Percentiles rank a stretch among this genome's conserved stretches.
phyloP scores from a whole-genome alignment of 257 asterid species.

The Solanum chaucha region DNA sequence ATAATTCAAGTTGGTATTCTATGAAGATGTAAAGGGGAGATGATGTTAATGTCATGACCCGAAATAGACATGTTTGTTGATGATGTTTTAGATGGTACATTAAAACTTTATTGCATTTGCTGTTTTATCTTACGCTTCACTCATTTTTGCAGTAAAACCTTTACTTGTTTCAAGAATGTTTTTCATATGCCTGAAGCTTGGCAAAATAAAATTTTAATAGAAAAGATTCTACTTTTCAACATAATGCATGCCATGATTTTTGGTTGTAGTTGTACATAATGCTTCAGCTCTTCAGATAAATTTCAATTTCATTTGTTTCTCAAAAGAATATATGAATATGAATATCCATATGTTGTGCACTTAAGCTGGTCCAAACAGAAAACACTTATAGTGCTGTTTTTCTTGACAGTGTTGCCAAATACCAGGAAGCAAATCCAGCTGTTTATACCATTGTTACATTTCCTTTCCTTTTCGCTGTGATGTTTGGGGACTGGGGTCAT shows the following conservation, averaged over 20 bases:
- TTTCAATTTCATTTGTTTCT: neutral
- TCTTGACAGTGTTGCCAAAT: slow-evolving; percentile 10
- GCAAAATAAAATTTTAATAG: neutral
- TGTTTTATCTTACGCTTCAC: neutral
- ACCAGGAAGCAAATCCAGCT: slow-evolving; percentile 13
- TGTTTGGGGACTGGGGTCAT: slow-evolving; percentile 20
- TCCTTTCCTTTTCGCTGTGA: slow-evolving; percentile 15
- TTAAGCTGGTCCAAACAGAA: neutral
- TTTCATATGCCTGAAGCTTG: neutral
- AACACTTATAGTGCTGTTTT: neutral
- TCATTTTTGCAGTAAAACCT: neutral
- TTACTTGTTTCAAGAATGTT: neutral
- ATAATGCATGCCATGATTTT: neutral
- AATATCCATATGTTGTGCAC: neutral
- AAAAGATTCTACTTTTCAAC: neutral
- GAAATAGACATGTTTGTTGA: neutral
- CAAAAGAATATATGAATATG: neutral
- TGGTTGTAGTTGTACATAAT: neutral
- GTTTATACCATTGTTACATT: slow-evolving; percentile 13
- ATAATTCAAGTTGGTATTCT: neutral
- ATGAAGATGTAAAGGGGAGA: neutral
- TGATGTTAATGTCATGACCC: neutral
- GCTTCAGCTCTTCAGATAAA: neutral
- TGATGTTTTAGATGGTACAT: neutral
- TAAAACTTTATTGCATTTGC: neutral